Base-by-base conservation (phyloP, 768 basidiomycete species). In the Naematelia encephala region DNA sequence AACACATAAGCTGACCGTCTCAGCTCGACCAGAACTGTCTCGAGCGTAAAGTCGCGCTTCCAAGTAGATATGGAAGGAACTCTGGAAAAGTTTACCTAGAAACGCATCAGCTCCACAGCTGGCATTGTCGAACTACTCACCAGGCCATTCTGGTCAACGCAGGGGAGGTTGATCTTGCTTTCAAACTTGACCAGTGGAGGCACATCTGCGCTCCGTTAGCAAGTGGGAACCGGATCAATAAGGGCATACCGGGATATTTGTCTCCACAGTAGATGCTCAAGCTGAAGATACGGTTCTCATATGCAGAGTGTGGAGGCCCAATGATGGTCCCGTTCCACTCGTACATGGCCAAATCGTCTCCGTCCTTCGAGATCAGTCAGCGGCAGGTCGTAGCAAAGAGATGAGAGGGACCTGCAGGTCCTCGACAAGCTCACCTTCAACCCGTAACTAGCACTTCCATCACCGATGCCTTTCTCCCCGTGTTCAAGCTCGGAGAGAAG, bases 251-350 rank as follows among this genome's bases (percentile, higher is more conserved):
- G 19, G 71, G 71, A 51, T 73, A 73, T 2, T 72, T 56, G 1
- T 83, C 80, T 51, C 85, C 89, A 70, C 94, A 98, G 71, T 81
- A 80, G 75, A 99, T 93, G 80, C 87, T 89, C 70, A 99, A 84
- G 52, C 86, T 87, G 84, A 97, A 99, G 80, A 98, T 99, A 54
- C 96, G 85, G 80, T 98, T 99, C 84, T 99, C 94, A 79, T 97
- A 92, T 3, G 94, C 91, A 22, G 92, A 94, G 90, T 99, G 93
- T 52, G 93, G 93, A 28, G 96, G 96, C 8, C 96, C 96, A 62
- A 99, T 91, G 81, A 99, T 93, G 21, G 96, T 99, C 51, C 96
- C 94, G 73, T 96, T 97, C 96, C 96, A 99, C 77, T 90, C 83
- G 80, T 85, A 88, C 93, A 99, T 97, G 81, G 90, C 81, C 81